Conservation (phyloP, 78 protist species). For the Dictyostelium capitatum region DNA sequence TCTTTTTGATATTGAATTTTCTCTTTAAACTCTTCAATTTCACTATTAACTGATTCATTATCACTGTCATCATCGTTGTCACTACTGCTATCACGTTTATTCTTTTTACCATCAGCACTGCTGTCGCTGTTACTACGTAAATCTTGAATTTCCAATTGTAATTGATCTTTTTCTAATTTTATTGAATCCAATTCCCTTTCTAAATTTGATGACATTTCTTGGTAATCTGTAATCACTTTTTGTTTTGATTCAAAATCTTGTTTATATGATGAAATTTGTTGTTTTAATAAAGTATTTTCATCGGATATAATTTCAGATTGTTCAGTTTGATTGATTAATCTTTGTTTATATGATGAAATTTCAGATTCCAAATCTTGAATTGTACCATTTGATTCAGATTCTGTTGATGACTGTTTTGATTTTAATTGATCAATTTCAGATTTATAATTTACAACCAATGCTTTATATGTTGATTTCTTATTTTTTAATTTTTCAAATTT, state of each 20-base stretch:
- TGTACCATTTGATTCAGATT: neutral
- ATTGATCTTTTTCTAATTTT: neutral
- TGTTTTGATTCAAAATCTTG: constrained; percentile 15
- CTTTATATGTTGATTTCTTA: neutral
- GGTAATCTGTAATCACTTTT: constrained; percentile 21
- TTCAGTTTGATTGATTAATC: neutral
- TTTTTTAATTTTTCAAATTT: constrained; percentile 14
- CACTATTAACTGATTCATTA: neutral
- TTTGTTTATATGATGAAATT: neutral
- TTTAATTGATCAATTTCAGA: constrained; percentile 18
- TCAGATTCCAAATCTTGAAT: neutral
- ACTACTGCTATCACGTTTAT: neutral
- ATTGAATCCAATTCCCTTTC: constrained; percentile 25
- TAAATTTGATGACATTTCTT: constrained; percentile 30
- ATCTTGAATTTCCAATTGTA: neutral
- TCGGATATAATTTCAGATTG: neutral
- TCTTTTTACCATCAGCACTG: neutral
- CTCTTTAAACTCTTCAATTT: constrained; percentile 31
- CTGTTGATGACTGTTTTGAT: neutral
- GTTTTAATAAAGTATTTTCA: constrained; percentile 28
- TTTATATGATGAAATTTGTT: constrained; percentile 26
- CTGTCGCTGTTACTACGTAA: neutral
- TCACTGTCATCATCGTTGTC: neutral
- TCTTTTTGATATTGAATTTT: constrained; percentile 60
- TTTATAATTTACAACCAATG: neutral